Evolutionary conservation across 495 filamentous ascomycete species (phyloP).

Genomic region (Alectoria sarmentosa): DNA sequence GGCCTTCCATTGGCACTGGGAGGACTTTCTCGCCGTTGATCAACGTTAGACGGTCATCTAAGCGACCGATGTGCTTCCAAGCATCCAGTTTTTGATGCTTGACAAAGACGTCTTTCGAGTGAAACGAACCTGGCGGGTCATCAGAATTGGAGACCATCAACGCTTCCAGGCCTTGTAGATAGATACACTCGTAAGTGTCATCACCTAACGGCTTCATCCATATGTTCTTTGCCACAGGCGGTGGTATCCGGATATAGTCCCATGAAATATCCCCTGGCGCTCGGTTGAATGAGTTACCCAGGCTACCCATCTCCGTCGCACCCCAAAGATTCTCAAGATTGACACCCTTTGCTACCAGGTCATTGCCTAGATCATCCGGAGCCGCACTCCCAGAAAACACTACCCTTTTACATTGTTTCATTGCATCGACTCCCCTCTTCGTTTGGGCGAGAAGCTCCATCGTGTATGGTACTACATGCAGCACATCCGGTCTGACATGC

Average conservation of each 20-base stretch:
- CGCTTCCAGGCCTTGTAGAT: slow-evolving; percentile 43
- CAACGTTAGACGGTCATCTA: slow-evolving; percentile 58
- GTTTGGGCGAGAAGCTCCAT: slow-evolving; percentile 47
- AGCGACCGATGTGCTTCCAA: slow-evolving; percentile 58
- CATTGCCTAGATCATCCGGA: slow-evolving; percentile 52
- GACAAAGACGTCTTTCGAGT: slow-evolving; percentile 55
- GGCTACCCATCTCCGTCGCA: slow-evolving; percentile 48
- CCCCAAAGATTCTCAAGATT: slow-evolving; percentile 46
- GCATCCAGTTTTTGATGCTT: slow-evolving; percentile 52
- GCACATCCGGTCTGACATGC: slow-evolving; percentile 40
- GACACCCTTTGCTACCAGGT: slow-evolving; percentile 42
- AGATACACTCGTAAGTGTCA: slow-evolving; percentile 46
- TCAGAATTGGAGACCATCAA: slow-evolving; percentile 48
- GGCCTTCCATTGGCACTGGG: slow-evolving; percentile 55
- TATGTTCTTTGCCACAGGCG: slow-evolving; percentile 39
- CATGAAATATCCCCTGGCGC: slow-evolving; percentile 42
- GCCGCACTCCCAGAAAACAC: slow-evolving; percentile 46
- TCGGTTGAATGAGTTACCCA: slow-evolving; percentile 40
- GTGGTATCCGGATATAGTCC: slow-evolving; percentile 46
- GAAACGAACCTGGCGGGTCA: slow-evolving; percentile 44
- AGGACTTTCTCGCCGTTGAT: slow-evolving; percentile 64
- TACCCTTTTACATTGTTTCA: slow-evolving; percentile 42
- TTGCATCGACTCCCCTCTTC: slow-evolving; percentile 38
- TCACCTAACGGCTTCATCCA: slow-evolving; percentile 44
- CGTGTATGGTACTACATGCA: slow-evolving; percentile 52